phyloP scores from a whole-genome alignment of 306 rosid genomes.

The Aeschynomene evenia region DNA sequence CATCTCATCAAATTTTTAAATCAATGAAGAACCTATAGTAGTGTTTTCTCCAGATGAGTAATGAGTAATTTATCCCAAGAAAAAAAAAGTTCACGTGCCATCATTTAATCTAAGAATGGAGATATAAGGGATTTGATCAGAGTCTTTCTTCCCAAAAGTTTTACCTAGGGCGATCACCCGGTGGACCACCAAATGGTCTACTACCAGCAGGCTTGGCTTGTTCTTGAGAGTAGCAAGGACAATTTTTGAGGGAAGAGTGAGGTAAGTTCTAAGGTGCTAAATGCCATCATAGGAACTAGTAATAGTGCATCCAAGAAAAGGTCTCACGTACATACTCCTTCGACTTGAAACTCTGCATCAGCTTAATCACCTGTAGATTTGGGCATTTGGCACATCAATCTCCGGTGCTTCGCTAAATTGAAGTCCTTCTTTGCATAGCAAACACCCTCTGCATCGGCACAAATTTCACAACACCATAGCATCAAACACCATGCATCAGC shows the following conservation, averaged over 20 bases:
- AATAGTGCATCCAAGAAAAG: conserved; percentile 91
- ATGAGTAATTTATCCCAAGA: no score
- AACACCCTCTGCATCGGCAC: conserved; percentile 49
- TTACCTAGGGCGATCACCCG: conserved; percentile 81
- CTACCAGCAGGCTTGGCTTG: conserved; percentile 66
- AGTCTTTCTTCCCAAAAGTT: background rate
- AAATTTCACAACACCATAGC: background rate
- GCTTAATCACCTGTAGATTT: conserved; percentile 83
- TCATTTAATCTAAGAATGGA: background rate
- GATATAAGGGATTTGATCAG: no score
- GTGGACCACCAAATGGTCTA: conserved; percentile 66
- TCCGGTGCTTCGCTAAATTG: conserved; percentile 76
- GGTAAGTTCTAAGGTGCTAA: conserved; percentile 72
- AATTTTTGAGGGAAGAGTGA: conserved; percentile 83
- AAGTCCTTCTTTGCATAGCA: conserved; percentile 72
- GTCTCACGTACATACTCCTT: conserved; percentile 82
- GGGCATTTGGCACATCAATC: conserved; percentile 87
- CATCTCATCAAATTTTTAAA: no score
- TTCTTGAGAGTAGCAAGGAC: conserved; percentile 86
- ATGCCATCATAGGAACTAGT: conserved; percentile 91
- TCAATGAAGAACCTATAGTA: no score
- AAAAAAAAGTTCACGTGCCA: no score
- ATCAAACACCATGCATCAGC: background rate
- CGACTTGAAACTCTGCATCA: conserved; percentile 90
- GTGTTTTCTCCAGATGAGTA: no score